phyloP scores from a whole-genome alignment of 2,329 filamentous ascomycete genomes.

The Penicillium sp. region DNA sequence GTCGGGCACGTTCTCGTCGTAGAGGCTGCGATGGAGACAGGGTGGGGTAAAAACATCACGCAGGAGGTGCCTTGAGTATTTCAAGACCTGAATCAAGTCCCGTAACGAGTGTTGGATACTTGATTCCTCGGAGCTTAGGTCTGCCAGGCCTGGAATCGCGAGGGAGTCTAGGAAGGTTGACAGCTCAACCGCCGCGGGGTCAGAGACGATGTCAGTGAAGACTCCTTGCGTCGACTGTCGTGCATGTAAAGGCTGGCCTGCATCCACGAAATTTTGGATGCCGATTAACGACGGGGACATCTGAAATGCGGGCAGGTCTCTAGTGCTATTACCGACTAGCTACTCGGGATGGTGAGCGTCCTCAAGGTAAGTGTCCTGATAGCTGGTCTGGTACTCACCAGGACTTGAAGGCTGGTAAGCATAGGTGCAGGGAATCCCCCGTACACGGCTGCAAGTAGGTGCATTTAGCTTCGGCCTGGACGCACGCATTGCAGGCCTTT shows the following conservation, averaged over 20 bases:
- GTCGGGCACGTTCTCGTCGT: constrained; percentile 27
- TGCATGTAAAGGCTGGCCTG: background rate
- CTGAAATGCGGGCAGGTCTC: background rate
- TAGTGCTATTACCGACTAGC: background rate
- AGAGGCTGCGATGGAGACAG: constrained; percentile 28
- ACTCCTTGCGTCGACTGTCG: background rate
- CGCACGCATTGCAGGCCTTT: constrained; percentile 28
- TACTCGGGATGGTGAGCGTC: background rate
- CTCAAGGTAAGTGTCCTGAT: background rate
- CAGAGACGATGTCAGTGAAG: background rate
- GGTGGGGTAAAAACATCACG: constrained; percentile 25
- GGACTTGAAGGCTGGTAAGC: constrained; percentile 7
- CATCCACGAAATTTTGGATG: background rate
- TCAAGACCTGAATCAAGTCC: constrained; percentile 18
- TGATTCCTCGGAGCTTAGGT: background rate
- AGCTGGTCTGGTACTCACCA: background rate
- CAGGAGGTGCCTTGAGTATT: constrained; percentile 28
- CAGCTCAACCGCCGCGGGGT: background rate
- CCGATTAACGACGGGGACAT: background rate
- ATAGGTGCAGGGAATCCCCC: constrained; percentile 19
- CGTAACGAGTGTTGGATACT: background rate
- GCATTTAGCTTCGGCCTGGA: constrained; percentile 32
- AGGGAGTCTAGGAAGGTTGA: background rate
- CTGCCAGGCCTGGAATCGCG: background rate
- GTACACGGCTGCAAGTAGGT: constrained; percentile 26